A percentile compares a stretch with the other conserved stretches of the same genome.
Conservation (phyloP, 345 rosid species). For the Chamaenerion angustifolium region DNA sequence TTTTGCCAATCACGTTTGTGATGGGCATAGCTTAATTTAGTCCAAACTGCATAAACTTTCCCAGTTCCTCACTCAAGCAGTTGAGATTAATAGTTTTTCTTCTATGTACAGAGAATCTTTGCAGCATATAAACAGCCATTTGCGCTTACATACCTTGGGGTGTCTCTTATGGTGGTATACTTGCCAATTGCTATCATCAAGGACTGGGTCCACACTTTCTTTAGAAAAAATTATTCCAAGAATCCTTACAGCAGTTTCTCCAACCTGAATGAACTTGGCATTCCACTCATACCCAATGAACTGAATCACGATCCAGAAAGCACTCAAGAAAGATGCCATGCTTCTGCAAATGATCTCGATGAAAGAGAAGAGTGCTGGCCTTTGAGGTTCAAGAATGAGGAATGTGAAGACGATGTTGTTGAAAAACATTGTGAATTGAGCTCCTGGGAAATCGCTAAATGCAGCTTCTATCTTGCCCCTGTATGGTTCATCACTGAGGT, state of each 20-base stretch:
- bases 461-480: slow-evolving; percentile 47
- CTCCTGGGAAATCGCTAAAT: slow-evolving; percentile 30
- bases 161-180: slow-evolving; percentile 51
- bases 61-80: background rate
- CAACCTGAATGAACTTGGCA: slow-evolving; percentile 19
- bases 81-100: background rate
- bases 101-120: slow-evolving; percentile 36
- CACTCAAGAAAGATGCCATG: slow-evolving; percentile 11
- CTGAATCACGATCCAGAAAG: slow-evolving; percentile 10
- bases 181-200: slow-evolving; percentile 34
- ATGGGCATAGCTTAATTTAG: background rate
- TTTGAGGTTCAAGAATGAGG: slow-evolving; percentile 17
- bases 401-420: slow-evolving; percentile 13
- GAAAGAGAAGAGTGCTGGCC: slow-evolving; percentile 40
- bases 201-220: slow-evolving; percentile 27
- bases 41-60: background rate
- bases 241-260: slow-evolving; percentile 7
- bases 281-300: slow-evolving; percentile 28
- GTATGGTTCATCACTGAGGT: slow-evolving; percentile 61
- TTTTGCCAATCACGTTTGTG: too few species aligned
- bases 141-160: slow-evolving; percentile 45
- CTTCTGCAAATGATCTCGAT: slow-evolving; percentile 19
- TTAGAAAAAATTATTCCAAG: slow-evolving; percentile 4
- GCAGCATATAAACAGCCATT: slow-evolving; percentile 43
- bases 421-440: slow-evolving; percentile 8